Evolutionary conservation across 106 monocot genomes (phyloP), one percentile per base, ranked within the genome.

Genomic region (Dactylorhiza incarnata): DNA sequence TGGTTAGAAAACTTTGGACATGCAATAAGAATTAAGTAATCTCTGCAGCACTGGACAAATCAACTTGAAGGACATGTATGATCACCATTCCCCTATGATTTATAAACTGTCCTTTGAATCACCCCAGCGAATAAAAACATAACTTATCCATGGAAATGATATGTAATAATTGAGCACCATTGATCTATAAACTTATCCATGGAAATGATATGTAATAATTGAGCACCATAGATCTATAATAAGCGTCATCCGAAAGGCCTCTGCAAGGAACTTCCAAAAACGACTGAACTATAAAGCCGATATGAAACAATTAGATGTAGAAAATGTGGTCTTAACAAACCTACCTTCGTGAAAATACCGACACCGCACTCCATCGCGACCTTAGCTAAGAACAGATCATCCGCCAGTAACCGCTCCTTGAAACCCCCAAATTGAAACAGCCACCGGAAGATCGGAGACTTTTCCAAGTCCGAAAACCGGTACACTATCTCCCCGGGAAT

Each of bases 311-410:
- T 16, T 9, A 69, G 45, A 17, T 45, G 45, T n/a, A 69, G 6
- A 69, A 69, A 69, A 69, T 5, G 45, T 12, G 29, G 29, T 26
- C 29, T 26, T 45, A 45, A 69, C 69, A 45, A 45, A 69, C 5
- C 45, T 9, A 84, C 91, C 92, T 92, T 92, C 44, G 92, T 89
- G 79, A 92, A 92, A 74, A 92, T 85, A 7, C 92, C 92, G 26
- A 92, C 89, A 3, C 92, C 92, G 49, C 92, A 92, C 76, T 92
- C 92, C 71, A 92, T 92, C 73, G 83, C 86, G 26, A 92, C 87
- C 83, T 92, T 92, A 7, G 92, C 81, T 63, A 92, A 73, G 82
- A 92, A 92, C 72, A 92, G 81, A 78, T 92, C 92, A 71, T 92
- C 92, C 14, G 92, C 92, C 44, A 92, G 83, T 19, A 92, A 67